Conservation (phyloP, 1,284 basidiomycete genomes). For the Puccinia polysora region DNA sequence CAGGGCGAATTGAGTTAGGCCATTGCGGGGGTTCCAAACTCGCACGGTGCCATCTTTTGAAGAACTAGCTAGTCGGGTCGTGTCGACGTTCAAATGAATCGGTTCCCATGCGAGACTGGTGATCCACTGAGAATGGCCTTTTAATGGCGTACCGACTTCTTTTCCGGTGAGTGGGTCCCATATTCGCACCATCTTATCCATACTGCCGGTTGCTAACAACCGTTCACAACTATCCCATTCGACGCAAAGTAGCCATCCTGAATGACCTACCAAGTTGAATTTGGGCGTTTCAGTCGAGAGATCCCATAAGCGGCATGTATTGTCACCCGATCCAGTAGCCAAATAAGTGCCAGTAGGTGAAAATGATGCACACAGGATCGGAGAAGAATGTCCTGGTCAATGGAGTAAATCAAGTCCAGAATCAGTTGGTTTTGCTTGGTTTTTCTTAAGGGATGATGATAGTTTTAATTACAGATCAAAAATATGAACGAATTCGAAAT, state of each 20-base stretch:
- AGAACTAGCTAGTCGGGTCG: conserved; percentile 84
- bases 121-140: conserved; percentile 94
- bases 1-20: conserved; percentile 74
- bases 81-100: conserved; percentile 71
- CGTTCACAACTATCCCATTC: conserved; percentile 94
- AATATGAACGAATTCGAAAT: not conserved
- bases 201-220: conserved; percentile 86
- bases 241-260: conserved; percentile 91
- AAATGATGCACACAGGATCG: conserved; percentile 91
- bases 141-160: conserved; percentile 73
- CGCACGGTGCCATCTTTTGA: conserved; percentile 94
- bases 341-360: conserved; percentile 85
- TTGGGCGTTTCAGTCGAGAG: conserved; percentile 87
- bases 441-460: not conserved
- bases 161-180: conserved; percentile 89
- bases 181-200: conserved; percentile 69
- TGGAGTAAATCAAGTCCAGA: not conserved
- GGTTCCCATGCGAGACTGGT: conserved; percentile 96
- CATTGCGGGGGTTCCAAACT: conserved; percentile 76
- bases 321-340: conserved; percentile 92
- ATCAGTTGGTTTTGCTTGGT: too few relatives aligned
- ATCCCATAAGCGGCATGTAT: conserved; percentile 89
- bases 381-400: conserved; percentile 74
- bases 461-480: too few relatives aligned
- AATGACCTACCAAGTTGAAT: conserved; percentile 79